A percentile compares a stretch with the other conserved stretches of the same genome.
Evolutionary conservation across 148 eudicot species (phyloP).

Genomic region (Rhododendron mucronatum): DNA sequence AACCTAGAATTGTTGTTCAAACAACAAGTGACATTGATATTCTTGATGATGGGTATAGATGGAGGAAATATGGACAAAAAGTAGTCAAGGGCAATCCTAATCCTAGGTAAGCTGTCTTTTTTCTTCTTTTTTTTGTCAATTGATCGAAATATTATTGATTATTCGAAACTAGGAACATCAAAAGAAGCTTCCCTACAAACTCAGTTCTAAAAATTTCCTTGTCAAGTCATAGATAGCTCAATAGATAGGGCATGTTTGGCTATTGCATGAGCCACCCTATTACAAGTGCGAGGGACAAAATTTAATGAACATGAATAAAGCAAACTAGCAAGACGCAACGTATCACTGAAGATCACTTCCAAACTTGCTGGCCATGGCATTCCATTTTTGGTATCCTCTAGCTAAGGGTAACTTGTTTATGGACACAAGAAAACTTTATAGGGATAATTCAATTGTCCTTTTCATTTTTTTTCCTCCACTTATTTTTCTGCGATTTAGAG

Average conservation of each 20-base stretch:
- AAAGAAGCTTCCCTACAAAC: too few species aligned
- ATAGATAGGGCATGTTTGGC: too few species aligned
- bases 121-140: too few species aligned
- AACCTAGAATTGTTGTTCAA: constrained; percentile 78
- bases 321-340: too few species aligned
- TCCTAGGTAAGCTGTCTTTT: constrained; percentile 44
- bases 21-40: constrained; percentile 84
- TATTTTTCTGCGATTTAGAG: not conserved
- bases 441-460: not conserved
- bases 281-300: too few species aligned
- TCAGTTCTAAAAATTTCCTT: too few species aligned
- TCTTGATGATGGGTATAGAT: constrained; percentile 70
- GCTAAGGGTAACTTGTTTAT: not conserved
- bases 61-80: constrained; percentile 91
- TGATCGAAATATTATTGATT: too few species aligned
- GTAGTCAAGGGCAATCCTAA: constrained; percentile 88
- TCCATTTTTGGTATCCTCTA: not conserved
- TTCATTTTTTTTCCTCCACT: not conserved
- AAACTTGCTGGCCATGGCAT: not conserved
- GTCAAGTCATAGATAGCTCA: too few species aligned
- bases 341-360: too few species aligned
- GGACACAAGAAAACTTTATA: not conserved
- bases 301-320: too few species aligned
- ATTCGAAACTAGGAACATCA: too few species aligned
- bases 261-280: too few species aligned